These are phyloP conservation scores for Sechiopsis laciniata DNA, from an alignment of 306 rosid species.

Conservation along the genomic window DNA sequence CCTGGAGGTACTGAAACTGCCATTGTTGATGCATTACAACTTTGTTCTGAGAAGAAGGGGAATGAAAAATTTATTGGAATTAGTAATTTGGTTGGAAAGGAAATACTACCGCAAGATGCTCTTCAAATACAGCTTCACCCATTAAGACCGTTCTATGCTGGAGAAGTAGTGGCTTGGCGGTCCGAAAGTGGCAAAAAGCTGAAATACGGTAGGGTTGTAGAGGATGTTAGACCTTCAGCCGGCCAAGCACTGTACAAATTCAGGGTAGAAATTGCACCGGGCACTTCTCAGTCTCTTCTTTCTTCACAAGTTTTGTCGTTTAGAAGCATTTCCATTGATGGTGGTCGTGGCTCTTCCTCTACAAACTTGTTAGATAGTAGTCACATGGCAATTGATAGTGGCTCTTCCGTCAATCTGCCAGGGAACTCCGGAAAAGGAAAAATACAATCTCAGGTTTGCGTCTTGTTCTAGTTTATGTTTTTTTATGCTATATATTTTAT, in stretches of 20 bases:
- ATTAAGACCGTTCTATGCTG: slow-evolving; percentile 83
- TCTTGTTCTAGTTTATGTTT: slow-evolving; percentile 16
- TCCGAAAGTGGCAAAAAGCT: slow-evolving; percentile 85
- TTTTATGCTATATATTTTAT: neutral
- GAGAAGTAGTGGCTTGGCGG: slow-evolving; percentile 98
- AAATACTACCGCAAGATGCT: slow-evolving; percentile 80
- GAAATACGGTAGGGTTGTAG: slow-evolving; percentile 74
- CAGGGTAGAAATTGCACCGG: slow-evolving; percentile 65
- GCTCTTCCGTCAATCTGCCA: slow-evolving; percentile 29
- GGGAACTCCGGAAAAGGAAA: slow-evolving; percentile 51
- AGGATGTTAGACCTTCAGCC: slow-evolving; percentile 78
- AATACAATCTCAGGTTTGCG: slow-evolving; percentile 55
- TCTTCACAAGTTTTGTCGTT: slow-evolving; percentile 89
- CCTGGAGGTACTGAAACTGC: slow-evolving; percentile 82
- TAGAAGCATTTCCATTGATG: slow-evolving; percentile 58
- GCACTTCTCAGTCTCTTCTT: slow-evolving; percentile 50
- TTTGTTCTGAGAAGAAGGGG: slow-evolving; percentile 75
- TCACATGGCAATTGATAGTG: slow-evolving; percentile 27
- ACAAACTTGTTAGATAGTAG: slow-evolving; percentile 36
- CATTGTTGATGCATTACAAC: slow-evolving; percentile 63
- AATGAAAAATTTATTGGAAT: slow-evolving; percentile 48
- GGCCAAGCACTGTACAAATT: slow-evolving; percentile 91
- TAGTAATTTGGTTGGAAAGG: slow-evolving; percentile 62
- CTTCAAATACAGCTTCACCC: slow-evolving; percentile 93
- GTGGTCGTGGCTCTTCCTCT: slow-evolving; percentile 33